Percentiles rank a stretch among this genome's conserved stretches.
Conservation (phyloP, 208 protist species). For the Crithidia brevicula region DNA sequence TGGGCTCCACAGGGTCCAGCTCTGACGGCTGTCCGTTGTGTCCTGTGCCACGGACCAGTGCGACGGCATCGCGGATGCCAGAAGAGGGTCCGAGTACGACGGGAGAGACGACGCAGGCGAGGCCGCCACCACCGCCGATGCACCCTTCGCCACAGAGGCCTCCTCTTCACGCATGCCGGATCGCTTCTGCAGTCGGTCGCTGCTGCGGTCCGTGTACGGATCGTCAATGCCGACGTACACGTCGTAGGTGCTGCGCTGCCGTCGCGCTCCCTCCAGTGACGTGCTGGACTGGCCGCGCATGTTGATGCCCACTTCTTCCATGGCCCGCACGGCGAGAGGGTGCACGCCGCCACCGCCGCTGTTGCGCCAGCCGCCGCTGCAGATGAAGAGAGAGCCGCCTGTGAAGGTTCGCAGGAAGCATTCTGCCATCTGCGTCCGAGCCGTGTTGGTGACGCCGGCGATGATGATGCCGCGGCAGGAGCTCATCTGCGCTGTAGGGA, state of each 20-base stretch:
- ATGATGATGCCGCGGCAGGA: conserved; percentile 82
- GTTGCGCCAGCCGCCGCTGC: conserved; percentile 73
- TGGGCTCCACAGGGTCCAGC: conserved; percentile 82
- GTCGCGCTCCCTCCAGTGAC: conserved; percentile 58
- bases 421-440: conserved; percentile 89
- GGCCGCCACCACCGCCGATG: neutral
- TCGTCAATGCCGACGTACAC: conserved; percentile 85
- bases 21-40: conserved; percentile 61
- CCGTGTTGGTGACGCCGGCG: conserved; percentile 70
- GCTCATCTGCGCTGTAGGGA: conserved; percentile 40
- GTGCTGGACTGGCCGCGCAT: conserved; percentile 51
- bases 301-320: conserved; percentile 63
- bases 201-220: conserved; percentile 41
- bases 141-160: neutral
- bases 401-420: conserved; percentile 68
- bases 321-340: conserved; percentile 61
- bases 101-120: neutral
- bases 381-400: conserved; percentile 57
- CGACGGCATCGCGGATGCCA: conserved; percentile 59
- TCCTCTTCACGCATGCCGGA: too few species aligned
- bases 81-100: conserved; percentile 36
- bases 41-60: conserved; percentile 81
- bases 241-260: conserved; percentile 81
- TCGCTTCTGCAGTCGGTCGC: conserved; percentile 53
- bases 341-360: conserved; percentile 50